Base-by-base conservation (phyloP, 2,329 filamentous ascomycete species). In the Talaromyces pinophilus region DNA sequence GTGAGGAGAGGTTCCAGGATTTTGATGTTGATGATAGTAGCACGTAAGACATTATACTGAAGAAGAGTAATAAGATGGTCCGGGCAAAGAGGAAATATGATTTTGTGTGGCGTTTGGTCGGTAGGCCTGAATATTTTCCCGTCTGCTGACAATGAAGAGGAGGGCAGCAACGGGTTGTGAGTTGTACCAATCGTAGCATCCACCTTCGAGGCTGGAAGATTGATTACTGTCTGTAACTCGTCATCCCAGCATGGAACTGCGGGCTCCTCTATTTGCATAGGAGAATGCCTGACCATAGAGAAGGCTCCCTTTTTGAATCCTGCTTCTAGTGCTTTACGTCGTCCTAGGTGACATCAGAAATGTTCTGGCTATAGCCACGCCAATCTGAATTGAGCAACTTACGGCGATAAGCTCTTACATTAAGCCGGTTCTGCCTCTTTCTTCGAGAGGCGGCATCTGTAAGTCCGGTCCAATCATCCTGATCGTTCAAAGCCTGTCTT, bases 401-500 rank as follows among this genome's bases (percentile, higher is more conserved):
- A 59, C 57, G 57, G 17, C 79, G 75, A 70, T 82, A 82, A 70
- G 80, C 81, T 66, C 81, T 80, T 70, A 78, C 79, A 61, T 82
- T 82, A 28, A 82, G 76, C 73, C 82, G 78, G 67, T 78, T 83
- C 73, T 83, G 82, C 67, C 75, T 75, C 65, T 76, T 71, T 68
- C 81, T 76, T 28, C 82, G 77, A 67, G 75, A 75, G 68, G 75
- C 78, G 2, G 78, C 76, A 75, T 83, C 77, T 17, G 69, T 82
- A 28, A 73, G 78, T 3, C 82, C 82, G 44, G 80, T 82, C 81
- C 82, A 83, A 72, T 83, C 77, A 62, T 83, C 82, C 67, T 81
- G 75, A 35, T 59, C 71, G 65, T 69, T 74, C 71, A 68, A 75
- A 7, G 79, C 80, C 79, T 82, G 55, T 68, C 69, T 28, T 46